Evolutionary conservation across 805 yeast genomes (phyloP), one percentile per base, ranked within the genome.

Genomic region (Candida alai): DNA sequence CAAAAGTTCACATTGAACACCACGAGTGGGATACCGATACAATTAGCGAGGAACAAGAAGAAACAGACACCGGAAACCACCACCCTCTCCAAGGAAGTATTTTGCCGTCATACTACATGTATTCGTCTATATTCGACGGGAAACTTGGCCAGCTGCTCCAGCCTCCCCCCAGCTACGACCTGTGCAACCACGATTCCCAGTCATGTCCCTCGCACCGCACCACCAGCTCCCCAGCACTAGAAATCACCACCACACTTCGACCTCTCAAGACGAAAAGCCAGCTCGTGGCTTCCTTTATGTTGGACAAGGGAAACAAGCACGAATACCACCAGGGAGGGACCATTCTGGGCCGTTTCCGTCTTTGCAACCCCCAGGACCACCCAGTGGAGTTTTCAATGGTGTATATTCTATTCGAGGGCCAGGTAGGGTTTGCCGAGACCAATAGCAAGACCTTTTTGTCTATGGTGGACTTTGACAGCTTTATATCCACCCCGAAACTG

Each of bases 31-130:
- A n/a, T n/a, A n/a, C n/a, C n/a, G n/a, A n/a, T n/a, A n/a, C n/a
- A n/a, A n/a, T n/a, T n/a, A n/a, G n/a, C n/a, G n/a, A n/a, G n/a
- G n/a, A n/a, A n/a, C n/a, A n/a, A n/a, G n/a, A n/a, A n/a, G n/a
- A n/a, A n/a, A n/a, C n/a, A n/a, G n/a, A n/a, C n/a, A n/a, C n/a
- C n/a, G n/a, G n/a, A n/a, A n/a, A n/a, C n/a, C n/a, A n/a, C n/a
- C n/a, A n/a, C n/a, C n/a, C 22, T 10, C 19, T 28, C 13, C 18
- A 27, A 16, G 26, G 35, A 17, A 30, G 17, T 16, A 19, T 39
- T 5, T 24, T 39, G 11, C 42, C 42, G 17, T 39, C 42, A 13
- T 39, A 39, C 17, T 32, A 39, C 24, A 39, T 39, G 42, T 30
- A 35, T 33, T 31, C 31, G 19, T 31, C 35, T 9, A 26, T 36